phyloP scores from a whole-genome alignment of 148 eudicot genomes.

The Pouteria glomerata region DNA sequence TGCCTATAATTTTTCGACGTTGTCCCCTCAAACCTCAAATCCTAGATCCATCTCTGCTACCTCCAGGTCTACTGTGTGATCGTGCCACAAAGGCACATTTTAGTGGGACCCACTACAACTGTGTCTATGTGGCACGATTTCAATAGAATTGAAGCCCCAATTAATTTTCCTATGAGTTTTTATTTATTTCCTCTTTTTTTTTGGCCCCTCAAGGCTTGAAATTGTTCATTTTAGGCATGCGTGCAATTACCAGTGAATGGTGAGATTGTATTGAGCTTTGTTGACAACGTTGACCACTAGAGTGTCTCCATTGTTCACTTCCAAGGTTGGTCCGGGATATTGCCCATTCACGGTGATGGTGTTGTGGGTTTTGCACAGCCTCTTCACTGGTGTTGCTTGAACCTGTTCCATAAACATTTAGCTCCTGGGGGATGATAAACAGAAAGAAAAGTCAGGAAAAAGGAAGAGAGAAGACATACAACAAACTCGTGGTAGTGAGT shows the following conservation, averaged over 20 bases:
- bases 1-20: no score
- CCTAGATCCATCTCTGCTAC: no score
- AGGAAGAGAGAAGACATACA: conserved; percentile 28
- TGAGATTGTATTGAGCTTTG: conserved; percentile 56
- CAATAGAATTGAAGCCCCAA: no score
- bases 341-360: conserved; percentile 75
- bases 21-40: no score
- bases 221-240: not conserved
- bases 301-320: conserved; percentile 55
- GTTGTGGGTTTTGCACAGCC: conserved; percentile 59
- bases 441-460: not conserved
- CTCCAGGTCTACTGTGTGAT: no score
- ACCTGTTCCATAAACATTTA: conserved; percentile 30
- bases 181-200: no score
- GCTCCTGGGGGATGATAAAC: not conserved
- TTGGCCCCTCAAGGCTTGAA: no score
- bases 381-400: conserved; percentile 63
- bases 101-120: no score
- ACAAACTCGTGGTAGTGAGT: conserved; percentile 61
- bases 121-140: no score
- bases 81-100: no score
- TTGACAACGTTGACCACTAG: conserved; percentile 60
- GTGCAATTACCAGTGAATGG: conserved; percentile 55
- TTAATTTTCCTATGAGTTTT: no score
- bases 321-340: conserved; percentile 66